Evolutionary conservation across 306 rosid species (phyloP).

Genomic region (Quercus agrifolia): DNA sequence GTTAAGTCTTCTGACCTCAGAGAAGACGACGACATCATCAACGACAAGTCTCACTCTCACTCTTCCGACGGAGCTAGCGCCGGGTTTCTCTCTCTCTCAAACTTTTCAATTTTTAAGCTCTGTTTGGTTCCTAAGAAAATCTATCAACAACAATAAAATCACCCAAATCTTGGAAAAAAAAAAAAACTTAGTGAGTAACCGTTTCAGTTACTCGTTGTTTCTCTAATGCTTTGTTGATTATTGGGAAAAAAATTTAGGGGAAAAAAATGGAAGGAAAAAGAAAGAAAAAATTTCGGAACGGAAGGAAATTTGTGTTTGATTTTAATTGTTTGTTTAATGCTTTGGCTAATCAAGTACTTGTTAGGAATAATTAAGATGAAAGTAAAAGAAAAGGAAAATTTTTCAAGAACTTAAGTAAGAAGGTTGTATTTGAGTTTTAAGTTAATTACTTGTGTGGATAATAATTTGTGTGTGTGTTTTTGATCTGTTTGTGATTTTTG

Average conservation of each 20-base stretch:
- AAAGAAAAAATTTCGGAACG: background rate
- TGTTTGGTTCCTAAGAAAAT: conserved; percentile 16
- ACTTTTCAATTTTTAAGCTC: background rate
- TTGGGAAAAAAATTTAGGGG: background rate
- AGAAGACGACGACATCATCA: conserved; percentile 38
- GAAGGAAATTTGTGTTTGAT: too few relatives aligned
- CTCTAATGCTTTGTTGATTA: background rate
- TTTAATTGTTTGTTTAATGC: too few relatives aligned
- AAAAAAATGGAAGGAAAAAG: background rate
- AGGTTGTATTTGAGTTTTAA: background rate
- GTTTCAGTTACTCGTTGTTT: too few relatives aligned
- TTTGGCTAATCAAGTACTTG: too few relatives aligned
- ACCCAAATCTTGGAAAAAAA: conserved; percentile 8
- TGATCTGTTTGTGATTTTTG: background rate
- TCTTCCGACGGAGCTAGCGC: conserved; percentile 96
- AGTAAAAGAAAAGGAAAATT: too few relatives aligned
- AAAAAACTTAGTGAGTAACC: background rate
- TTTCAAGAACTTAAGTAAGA: too few relatives aligned
- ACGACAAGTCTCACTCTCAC: conserved; percentile 65
- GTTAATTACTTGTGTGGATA: background rate
- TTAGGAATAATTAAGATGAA: too few relatives aligned
- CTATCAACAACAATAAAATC: background rate
- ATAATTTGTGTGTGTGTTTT: background rate
- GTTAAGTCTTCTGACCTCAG: conserved; percentile 41
- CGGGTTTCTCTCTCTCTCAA: conserved; percentile 46